Evolutionary conservation across 208 protist species (phyloP).

Genomic region (Trypanosoma lewisi): DNA sequence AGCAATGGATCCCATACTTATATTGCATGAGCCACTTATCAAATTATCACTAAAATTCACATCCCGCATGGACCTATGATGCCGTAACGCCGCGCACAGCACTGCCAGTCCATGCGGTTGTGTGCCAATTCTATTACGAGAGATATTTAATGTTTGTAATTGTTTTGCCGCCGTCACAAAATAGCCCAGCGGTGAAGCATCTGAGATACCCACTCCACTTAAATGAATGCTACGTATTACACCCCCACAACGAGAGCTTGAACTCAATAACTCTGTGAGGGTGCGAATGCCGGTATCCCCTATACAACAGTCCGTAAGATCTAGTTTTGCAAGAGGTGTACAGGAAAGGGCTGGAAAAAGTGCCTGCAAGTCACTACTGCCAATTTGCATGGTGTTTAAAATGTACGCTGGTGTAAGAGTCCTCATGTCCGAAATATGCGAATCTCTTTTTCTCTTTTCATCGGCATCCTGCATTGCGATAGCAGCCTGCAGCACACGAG

Average conservation of each 20-base stretch:
- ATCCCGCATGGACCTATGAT: slow-evolving; percentile 34
- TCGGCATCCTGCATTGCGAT: slow-evolving; percentile 9
- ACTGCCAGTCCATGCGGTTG: slow-evolving; percentile 22
- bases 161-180: slow-evolving; percentile 29
- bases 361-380: not conserved
- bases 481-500: slow-evolving; percentile 17
- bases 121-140: slow-evolving; percentile 47
- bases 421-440: not conserved
- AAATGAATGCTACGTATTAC: slow-evolving; percentile 22
- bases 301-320: slow-evolving; percentile 26
- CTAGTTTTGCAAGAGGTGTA: slow-evolving; percentile 12
- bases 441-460: not conserved
- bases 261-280: slow-evolving; percentile 13
- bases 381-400: slow-evolving; percentile 16
- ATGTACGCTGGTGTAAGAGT: not conserved
- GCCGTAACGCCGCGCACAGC: slow-evolving; percentile 31
- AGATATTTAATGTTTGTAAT: slow-evolving; percentile 37
- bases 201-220: slow-evolving; percentile 24
- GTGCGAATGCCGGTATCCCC: slow-evolving; percentile 15
- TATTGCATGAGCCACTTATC: slow-evolving; percentile 32
- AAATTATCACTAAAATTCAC: slow-evolving; percentile 39
- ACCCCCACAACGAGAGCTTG: slow-evolving; percentile 9
- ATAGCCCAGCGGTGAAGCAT: slow-evolving; percentile 33
- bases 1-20: slow-evolving; percentile 34
- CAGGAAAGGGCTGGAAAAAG: slow-evolving; percentile 11